These are phyloP conservation scores for Nigrospora sphaerica DNA, from an alignment of 2,329 filamentous ascomycete genomes.

Conservation along the genomic window DNA sequence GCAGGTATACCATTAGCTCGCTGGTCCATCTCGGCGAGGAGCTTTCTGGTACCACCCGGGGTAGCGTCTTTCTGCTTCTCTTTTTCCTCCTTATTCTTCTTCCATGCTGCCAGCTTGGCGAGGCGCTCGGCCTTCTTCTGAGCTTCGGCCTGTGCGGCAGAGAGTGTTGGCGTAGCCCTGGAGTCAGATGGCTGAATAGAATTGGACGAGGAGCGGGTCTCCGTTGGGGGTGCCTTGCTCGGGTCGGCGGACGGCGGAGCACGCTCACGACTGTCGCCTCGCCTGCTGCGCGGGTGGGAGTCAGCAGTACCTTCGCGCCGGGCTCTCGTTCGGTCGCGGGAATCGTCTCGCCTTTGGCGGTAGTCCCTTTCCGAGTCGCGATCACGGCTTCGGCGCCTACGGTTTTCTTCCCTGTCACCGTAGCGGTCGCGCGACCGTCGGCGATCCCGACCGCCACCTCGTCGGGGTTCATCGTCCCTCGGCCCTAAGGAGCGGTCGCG, in stretches of 20 bases:
- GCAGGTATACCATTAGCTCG: constrained; percentile 46
- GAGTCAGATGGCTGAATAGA: constrained; percentile 35
- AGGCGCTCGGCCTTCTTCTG: constrained; percentile 75
- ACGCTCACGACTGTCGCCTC: constrained; percentile 52
- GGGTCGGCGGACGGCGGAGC: constrained; percentile 43
- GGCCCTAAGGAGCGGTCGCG: constrained; percentile 65
- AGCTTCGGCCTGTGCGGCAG: constrained; percentile 53
- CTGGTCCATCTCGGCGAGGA: constrained; percentile 68
- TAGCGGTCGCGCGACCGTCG: constrained; percentile 57
- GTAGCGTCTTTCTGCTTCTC: constrained; percentile 66
- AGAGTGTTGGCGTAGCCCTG: constrained; percentile 42
- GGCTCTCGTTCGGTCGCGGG: constrained; percentile 56
- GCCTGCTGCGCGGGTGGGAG: constrained; percentile 58
- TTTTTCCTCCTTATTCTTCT: constrained; percentile 77
- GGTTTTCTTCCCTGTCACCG: constrained; percentile 42
- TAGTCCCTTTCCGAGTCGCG: constrained; percentile 46
- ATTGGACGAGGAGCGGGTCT: constrained; percentile 40
- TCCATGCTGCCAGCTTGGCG: constrained; percentile 84
- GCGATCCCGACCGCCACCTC: constrained; percentile 51
- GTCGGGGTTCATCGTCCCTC: constrained; percentile 54
- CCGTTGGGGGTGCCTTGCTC: constrained; percentile 40
- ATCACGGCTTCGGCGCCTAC: constrained; percentile 58
- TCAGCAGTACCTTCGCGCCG: constrained; percentile 67
- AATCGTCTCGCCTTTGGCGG: constrained; percentile 66
- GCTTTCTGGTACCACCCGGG: constrained; percentile 56